Evolutionary conservation across 2,329 filamentous ascomycete genomes (phyloP).

Genomic region (Fonsecaea nubica): DNA sequence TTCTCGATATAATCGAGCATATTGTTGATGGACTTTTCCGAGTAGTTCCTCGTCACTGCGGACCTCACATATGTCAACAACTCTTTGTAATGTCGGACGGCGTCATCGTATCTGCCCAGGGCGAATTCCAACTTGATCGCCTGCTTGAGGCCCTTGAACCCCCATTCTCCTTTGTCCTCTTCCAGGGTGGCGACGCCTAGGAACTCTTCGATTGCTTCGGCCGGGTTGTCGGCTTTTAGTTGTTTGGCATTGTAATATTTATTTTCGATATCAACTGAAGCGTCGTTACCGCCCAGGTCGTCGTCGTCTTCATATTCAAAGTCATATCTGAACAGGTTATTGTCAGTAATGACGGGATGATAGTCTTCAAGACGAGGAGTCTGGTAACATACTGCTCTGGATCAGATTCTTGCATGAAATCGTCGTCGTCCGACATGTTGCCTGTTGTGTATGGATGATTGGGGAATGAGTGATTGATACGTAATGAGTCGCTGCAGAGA

Average conservation of each 20-base stretch:
- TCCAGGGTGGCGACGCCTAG: conserved; percentile 85
- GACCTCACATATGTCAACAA: conserved; percentile 97
- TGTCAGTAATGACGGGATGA: conserved; percentile 1
- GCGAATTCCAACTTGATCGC: conserved; percentile 97
- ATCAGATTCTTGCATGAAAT: conserved; percentile 93
- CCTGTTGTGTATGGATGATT: not conserved
- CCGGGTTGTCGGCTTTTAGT: conserved; percentile 83
- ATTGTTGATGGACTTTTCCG: conserved; percentile 99
- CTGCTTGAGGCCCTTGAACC: conserved; percentile 97
- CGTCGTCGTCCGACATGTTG: conserved; percentile 81
- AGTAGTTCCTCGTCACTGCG: conserved; percentile 96
- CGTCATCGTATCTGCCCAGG: conserved; percentile 84
- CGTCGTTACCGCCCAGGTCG: conserved; percentile 65
- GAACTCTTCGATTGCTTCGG: conserved; percentile 90
- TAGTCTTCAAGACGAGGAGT: not conserved
- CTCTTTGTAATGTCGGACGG: conserved; percentile 89
- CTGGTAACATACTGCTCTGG: conserved; percentile 71
- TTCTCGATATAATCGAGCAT: conserved; percentile 99
- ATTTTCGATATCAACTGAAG: conserved; percentile 95
- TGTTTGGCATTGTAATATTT: conserved; percentile 99
- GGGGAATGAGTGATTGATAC: not conserved
- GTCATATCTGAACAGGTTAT: conserved; percentile 9
- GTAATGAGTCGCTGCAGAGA: not conserved
- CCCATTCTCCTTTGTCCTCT: conserved; percentile 94
- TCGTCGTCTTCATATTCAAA: conserved; percentile 24